phyloP scores from a whole-genome alignment of 1,139 yeast genomes.

The Suhomyces maxii region DNA sequence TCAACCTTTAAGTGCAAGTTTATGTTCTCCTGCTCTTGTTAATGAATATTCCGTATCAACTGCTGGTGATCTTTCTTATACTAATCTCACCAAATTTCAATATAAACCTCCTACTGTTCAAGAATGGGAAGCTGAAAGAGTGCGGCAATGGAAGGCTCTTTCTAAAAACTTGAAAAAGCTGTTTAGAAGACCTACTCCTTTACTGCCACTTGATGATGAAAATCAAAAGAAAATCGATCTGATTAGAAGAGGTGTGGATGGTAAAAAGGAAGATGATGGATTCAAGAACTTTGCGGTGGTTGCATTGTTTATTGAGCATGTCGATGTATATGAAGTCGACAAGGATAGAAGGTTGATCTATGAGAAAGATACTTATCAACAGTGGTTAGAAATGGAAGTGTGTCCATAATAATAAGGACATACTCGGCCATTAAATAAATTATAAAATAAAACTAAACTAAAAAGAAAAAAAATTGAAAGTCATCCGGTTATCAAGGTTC shows the following conservation, averaged over 20 bases:
- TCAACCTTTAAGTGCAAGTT: constrained; percentile 17
- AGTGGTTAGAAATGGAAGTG: constrained; percentile 76
- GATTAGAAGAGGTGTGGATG: constrained; percentile 81
- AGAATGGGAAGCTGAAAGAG: constrained; percentile 68
- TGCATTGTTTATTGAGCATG: constrained; percentile 67
- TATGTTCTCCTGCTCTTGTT: constrained; percentile 30
- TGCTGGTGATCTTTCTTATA: constrained; percentile 26
- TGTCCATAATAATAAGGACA: constrained; percentile 51
- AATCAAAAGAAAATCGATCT: constrained; percentile 62
- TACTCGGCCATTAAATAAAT: not conserved
- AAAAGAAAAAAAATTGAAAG: not conserved
- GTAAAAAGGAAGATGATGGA: constrained; percentile 68
- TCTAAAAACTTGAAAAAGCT: constrained; percentile 61
- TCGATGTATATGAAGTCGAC: constrained; percentile 67
- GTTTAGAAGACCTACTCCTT: constrained; percentile 74
- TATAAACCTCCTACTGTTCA: constrained; percentile 51
- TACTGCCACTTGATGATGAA: constrained; percentile 56
- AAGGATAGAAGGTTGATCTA: constrained; percentile 57
- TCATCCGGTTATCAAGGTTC: too few species aligned
- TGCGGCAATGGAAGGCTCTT: constrained; percentile 61
- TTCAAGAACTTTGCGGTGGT: constrained; percentile 68
- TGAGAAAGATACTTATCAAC: constrained; percentile 55
- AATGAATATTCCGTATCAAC: constrained; percentile 11
- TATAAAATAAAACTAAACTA: not conserved
- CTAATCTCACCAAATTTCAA: constrained; percentile 26